These are phyloP conservation scores for Populus euphratica DNA, from an alignment of 345 rosid species.

Conservation along the genomic window DNA sequence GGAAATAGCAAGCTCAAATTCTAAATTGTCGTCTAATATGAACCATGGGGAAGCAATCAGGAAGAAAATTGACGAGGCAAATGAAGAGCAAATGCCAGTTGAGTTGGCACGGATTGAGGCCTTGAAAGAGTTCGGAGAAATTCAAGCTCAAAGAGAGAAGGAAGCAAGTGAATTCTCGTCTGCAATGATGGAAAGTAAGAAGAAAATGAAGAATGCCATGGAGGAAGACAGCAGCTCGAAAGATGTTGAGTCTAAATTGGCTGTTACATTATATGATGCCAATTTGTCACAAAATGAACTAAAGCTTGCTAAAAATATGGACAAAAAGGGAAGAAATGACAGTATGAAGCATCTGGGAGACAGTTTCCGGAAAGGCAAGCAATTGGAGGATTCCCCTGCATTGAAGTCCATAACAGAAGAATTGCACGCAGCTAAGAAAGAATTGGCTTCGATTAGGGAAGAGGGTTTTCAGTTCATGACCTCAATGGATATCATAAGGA, in stretches of 20 bases:
- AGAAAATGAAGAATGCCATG: conserved; percentile 28
- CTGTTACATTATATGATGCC: conserved; percentile 53
- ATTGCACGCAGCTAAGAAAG: conserved; percentile 59
- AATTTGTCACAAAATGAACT: conserved; percentile 56
- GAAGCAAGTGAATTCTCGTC: conserved; percentile 36
- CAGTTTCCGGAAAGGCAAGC: conserved; percentile 16
- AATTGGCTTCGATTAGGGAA: conserved; percentile 47
- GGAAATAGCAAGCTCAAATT: conserved; percentile 34
- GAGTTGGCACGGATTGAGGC: conserved; percentile 86
- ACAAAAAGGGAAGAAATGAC: conserved; percentile 37
- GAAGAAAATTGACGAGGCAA: conserved; percentile 62
- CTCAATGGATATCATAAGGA: conserved; percentile 63
- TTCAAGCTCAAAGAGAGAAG: conserved; percentile 45
- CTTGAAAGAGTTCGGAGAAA: conserved; percentile 52
- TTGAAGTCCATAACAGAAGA: conserved; percentile 45
- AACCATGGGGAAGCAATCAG: conserved; percentile 41
- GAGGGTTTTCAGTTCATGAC: conserved; percentile 58
- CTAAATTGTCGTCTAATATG: conserved; percentile 27
- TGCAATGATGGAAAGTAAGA: conserved; percentile 30
- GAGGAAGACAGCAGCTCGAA: conserved; percentile 50
- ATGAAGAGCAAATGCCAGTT: conserved; percentile 73
- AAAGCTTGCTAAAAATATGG: conserved; percentile 43
- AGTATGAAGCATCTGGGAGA: conserved; percentile 22
- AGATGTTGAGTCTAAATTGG: conserved; percentile 51
- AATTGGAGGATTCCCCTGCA: conserved; percentile 23